Percentiles rank a stretch among this genome's conserved stretches.
phyloP scores from a whole-genome alignment of 345 rosid genomes.

The Salix koriyanagi region DNA sequence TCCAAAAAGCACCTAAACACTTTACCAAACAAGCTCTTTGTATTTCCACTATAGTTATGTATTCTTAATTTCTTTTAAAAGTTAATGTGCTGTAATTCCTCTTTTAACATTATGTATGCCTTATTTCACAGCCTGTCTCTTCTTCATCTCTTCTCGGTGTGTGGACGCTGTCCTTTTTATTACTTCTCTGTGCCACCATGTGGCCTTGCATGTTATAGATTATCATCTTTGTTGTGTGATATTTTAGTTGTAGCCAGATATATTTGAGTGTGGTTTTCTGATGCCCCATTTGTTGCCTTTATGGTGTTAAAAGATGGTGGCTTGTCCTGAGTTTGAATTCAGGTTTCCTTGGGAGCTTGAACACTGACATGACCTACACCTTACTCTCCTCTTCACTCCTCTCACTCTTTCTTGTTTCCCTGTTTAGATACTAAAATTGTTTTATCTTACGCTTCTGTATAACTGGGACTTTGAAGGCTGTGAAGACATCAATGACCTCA shows the following conservation, averaged over 20 bases:
- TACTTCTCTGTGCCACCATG: not conserved
- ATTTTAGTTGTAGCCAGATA: not conserved
- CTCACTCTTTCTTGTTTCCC: not conserved
- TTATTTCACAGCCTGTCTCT: not conserved
- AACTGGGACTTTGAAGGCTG: conserved; percentile 43
- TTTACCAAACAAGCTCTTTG: not conserved
- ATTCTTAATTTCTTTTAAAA: not conserved
- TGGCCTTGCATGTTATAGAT: not conserved
- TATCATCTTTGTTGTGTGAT: not conserved
- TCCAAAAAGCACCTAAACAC: not conserved
- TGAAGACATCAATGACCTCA: conserved; percentile 42
- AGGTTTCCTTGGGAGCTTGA: conserved; percentile 5
- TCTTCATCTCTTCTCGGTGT: not conserved
- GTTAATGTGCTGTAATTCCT: not conserved
- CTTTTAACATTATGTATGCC: not conserved
- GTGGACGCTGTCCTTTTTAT: not conserved
- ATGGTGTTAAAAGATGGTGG: not conserved
- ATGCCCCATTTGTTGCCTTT: not conserved
- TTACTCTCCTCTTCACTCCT: not conserved
- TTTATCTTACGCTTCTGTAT: conserved; percentile 12
- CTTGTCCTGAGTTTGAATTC: not conserved
- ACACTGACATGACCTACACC: not conserved
- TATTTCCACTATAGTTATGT: not conserved
- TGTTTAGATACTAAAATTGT: not conserved
- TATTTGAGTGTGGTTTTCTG: not conserved